Conservation (phyloP, 192 early-diverging fungal genomes). For the Coemansia javaensis region DNA sequence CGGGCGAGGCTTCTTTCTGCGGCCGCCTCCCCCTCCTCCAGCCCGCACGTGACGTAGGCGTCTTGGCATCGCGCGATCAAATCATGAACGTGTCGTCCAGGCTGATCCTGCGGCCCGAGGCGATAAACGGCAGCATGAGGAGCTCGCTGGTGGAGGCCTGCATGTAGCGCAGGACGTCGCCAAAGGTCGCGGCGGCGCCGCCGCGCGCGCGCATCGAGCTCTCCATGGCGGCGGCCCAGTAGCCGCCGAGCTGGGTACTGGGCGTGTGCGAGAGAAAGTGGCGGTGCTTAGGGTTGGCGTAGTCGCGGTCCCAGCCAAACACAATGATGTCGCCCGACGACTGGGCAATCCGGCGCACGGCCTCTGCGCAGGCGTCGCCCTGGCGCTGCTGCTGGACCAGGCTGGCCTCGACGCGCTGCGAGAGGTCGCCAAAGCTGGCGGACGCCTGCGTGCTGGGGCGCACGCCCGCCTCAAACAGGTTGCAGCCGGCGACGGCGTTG, state of each 20-base stretch:
- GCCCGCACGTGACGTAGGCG: constrained; percentile 3
- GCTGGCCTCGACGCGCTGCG: constrained; percentile 28
- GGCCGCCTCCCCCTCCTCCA: not conserved
- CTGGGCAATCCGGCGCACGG: constrained; percentile 22
- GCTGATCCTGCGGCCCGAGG: constrained; percentile 43
- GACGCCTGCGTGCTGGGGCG: constrained; percentile 5
- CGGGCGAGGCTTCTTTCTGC: constrained; percentile 1
- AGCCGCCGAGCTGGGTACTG: constrained; percentile 57
- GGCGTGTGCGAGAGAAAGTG: constrained; percentile 63
- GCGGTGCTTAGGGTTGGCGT: constrained; percentile 65
- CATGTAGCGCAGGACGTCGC: constrained; percentile 50
- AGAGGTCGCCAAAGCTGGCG: constrained; percentile 36
- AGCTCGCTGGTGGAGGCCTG: constrained; percentile 22
- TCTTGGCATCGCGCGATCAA: not conserved
- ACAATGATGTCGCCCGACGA: constrained; percentile 51
- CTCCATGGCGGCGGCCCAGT: constrained; percentile 65
- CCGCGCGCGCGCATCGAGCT: constrained; percentile 32
- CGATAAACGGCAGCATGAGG: constrained; percentile 49
- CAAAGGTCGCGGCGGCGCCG: constrained; percentile 36
- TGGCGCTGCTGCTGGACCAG: constrained; percentile 30
- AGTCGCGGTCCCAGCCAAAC: constrained; percentile 64
- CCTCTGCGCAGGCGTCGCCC: constrained; percentile 5
- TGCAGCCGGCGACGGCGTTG: constrained; percentile 39
- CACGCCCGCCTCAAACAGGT: constrained; percentile 32
- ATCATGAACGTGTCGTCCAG: constrained; percentile 47